Evolutionary conservation across 31 red algal species (phyloP).

Genomic region (Bonnemaisonia californica): DNA sequence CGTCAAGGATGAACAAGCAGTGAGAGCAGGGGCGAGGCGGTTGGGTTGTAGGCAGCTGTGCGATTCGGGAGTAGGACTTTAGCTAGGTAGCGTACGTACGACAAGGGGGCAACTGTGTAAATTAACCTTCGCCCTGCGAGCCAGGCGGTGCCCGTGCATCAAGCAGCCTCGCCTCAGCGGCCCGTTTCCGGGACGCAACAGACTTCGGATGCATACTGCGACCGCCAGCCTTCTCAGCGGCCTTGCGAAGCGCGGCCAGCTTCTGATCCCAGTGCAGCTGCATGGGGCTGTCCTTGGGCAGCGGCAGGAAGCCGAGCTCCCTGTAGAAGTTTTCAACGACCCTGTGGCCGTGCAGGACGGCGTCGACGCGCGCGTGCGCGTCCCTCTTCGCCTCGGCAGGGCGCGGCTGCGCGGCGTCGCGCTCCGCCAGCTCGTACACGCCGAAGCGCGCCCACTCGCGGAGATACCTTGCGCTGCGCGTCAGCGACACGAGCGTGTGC

Average conservation of each 20-base stretch:
- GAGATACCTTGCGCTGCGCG: not conserved
- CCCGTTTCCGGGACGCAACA: not conserved
- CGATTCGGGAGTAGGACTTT: not conserved
- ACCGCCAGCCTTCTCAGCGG: not conserved
- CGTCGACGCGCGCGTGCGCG: not conserved
- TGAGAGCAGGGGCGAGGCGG: too few species aligned
- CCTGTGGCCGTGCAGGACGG: not conserved
- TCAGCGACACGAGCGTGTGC: slow-evolving; percentile 1
- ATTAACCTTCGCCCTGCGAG: too few species aligned
- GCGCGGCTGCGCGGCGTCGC: not conserved
- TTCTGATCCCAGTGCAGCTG: not conserved
- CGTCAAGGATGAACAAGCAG: too few species aligned
- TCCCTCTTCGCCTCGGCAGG: not conserved
- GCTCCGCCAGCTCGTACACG: not conserved
- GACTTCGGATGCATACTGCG: not conserved
- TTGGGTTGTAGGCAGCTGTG: too few species aligned
- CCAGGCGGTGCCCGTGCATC: not conserved
- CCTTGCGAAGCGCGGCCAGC: not conserved
- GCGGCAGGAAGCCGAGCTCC: slow-evolving; percentile 1
- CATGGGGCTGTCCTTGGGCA: not conserved
- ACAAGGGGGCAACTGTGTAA: not conserved
- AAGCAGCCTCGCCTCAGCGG: not conserved
- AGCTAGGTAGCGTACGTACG: not conserved
- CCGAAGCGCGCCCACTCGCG: slow-evolving; percentile 14
- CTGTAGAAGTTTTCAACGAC: not conserved